Base-by-base conservation (phyloP, 2,329 filamentous ascomycete species). In the Ophiocordyceps polyrhachis-furcata region DNA sequence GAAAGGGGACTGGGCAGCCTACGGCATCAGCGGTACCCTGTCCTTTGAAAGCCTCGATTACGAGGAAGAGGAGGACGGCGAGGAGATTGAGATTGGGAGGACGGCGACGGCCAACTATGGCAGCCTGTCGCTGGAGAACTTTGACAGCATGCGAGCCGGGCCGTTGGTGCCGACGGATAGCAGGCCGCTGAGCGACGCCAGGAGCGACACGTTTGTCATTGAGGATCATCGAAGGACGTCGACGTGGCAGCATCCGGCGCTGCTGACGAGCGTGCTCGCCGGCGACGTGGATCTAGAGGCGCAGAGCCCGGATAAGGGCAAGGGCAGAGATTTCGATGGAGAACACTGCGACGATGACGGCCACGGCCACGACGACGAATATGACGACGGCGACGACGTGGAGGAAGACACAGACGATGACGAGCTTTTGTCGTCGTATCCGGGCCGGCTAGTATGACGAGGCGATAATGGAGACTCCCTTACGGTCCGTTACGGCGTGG, bases 201-300 rank as follows among this genome's bases (percentile, higher is more conserved):
- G 53, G 29, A 63, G 60, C 50, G 62, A 65, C 42, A 51, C 60
- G 40, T 60, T 59, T 44, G 52, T 64, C 41, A 61, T 62, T 17
- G 56, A 63, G 45, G 58, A 58, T 23, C 52, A 55, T 17, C 48
- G 49, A 12, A 45, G 46, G 4, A 52, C 48, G 1, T 53, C 56
- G 2, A 46, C 51, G n/a, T 53, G 51, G 49, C 4, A 51, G 51
- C 25, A 51, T 38, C 35, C 35, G 15, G 15, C 35, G 15, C n/a
- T 38, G 6, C 11, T n/a, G 35, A 38, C 15, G 35, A 19, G 35
- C n/a, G 15, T 9, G 2, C 15, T 19, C 35, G 35, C 15, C 35
- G 35, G 15, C 6, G 35, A 38, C 35, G 35, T 38, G 15, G 51
- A 57, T 31, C 49, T 60, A 7, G 58, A 62, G 25, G 58, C 56